Base-by-base conservation (phyloP, 176 grass and related monocot genomes). In the Coix lacrymajobi region DNA sequence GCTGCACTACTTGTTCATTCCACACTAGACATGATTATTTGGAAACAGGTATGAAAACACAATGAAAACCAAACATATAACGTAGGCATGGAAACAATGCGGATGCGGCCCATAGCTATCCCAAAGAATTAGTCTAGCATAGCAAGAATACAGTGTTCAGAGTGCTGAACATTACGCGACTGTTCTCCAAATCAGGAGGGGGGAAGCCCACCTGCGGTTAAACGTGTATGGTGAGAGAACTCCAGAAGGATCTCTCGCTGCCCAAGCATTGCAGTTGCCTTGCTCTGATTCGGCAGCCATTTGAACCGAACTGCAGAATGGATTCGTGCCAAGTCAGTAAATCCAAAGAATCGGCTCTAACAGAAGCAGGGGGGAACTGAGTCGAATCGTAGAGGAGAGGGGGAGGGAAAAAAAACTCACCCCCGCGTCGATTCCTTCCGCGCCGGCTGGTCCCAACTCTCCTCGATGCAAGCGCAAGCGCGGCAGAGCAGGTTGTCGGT, bases 161-260 rank as follows among this genome's bases (percentile, higher is more conserved):
- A 71, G 12, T 44, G 43, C 8, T 15, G 16, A 45, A 64, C 16
- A 71, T 1, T 22, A 19, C 5, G 6, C 39, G 17, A 17, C 26
- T 28, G 44, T 71, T 45, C 38, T 14, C n/a, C 38, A 43, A 16
- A 43, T 8, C 38, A 43, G 67, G 5, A 72, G 11, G 26, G 15
- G 43, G 14, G 22, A 19, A 28, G 29, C 1, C 1, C 15, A 94
- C 92, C 89, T 94, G n/a, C 92, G 84, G 78, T 79, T 56, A 43
- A 96, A 96, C n/a, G 70, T 93, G 86, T 93, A 90, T 3, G 90
- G 93, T 3, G 93, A 96, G 44, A 96, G 88, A 57, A 78, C 32
- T 81, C 93, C 93, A 0, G 86, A 91, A 68, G 76, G 57, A 87
- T 92, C 88, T 43, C 67, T 93, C 1, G 90, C 93, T 7, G 93